phyloP scores from a whole-genome alignment of 495 filamentous ascomycete species.

The Xylaria sp. region DNA sequence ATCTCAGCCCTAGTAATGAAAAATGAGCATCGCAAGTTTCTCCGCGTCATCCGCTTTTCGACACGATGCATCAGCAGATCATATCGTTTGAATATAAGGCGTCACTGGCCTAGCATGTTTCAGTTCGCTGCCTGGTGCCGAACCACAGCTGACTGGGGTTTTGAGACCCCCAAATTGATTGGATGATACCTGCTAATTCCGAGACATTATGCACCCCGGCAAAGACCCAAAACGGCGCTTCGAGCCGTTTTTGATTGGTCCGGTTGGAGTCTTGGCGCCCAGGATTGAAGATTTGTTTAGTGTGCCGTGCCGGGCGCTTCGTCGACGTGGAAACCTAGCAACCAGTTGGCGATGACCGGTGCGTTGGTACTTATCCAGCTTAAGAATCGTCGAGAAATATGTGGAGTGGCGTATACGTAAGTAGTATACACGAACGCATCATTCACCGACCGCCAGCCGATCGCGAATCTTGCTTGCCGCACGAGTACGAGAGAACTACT shows the following conservation, averaged over 20 bases:
- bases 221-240: conserved; percentile 23
- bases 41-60: not conserved
- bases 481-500: not conserved
- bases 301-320: conserved; percentile 22
- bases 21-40: not conserved
- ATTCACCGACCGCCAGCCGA: not conserved
- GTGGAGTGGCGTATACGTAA: too few species aligned
- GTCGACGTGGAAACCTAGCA: conserved; percentile 3
- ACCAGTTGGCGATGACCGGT: not conserved
- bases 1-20: not conserved
- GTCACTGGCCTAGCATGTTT: not conserved
- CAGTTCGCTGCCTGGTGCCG: not conserved
- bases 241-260: conserved; percentile 22
- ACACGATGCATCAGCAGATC: not conserved
- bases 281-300: not conserved
- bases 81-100: not conserved
- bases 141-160: not conserved
- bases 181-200: not conserved
- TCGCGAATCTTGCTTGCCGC: not conserved
- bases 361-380: not conserved
- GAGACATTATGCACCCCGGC: conserved; percentile 23
- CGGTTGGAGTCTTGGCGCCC: conserved; percentile 17
- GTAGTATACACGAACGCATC: not conserved
- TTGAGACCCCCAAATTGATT: not conserved
- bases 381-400: not conserved